Percentiles rank a stretch among this genome's conserved stretches.
These are phyloP conservation scores for Botrytis aclada DNA, from an alignment of 2,329 filamentous ascomycete genomes.

Conservation along the genomic window DNA sequence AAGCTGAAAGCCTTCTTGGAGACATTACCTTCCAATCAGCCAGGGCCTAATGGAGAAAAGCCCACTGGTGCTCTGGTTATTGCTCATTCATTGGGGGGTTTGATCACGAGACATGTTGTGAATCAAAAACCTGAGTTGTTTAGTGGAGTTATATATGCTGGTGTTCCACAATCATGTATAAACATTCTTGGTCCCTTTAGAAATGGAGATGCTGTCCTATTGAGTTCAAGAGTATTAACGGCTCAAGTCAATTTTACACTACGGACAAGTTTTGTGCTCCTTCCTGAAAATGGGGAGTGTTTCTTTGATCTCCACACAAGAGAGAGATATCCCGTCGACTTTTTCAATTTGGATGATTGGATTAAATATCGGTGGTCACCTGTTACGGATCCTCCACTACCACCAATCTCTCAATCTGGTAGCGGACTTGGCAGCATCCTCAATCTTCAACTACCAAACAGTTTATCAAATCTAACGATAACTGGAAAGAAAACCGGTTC, in stretches of 20 bases:
- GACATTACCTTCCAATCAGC: constrained; percentile 69
- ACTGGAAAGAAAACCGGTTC: constrained; percentile 31
- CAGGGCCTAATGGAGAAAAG: constrained; percentile 41
- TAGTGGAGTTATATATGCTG: constrained; percentile 80
- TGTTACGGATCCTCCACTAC: constrained; percentile 65
- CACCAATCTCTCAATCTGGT: constrained; percentile 43
- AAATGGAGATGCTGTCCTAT: constrained; percentile 86
- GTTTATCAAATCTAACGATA: constrained; percentile 35
- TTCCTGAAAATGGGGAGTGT: constrained; percentile 83
- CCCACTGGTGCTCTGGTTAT: constrained; percentile 74
- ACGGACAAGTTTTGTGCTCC: constrained; percentile 76
- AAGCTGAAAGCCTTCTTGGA: constrained; percentile 73
- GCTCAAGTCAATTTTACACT: constrained; percentile 93
- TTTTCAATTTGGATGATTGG: constrained; percentile 79
- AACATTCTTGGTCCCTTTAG: constrained; percentile 88
- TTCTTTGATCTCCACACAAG: constrained; percentile 76
- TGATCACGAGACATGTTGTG: constrained; percentile 84
- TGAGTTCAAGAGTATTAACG: constrained; percentile 85
- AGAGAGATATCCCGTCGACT: constrained; percentile 78
- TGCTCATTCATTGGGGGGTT: constrained; percentile 80
- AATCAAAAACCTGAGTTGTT: constrained; percentile 84
- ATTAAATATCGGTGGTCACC: constrained; percentile 74
- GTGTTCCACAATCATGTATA: constrained; percentile 79
- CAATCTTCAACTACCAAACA: constrained; percentile 27
- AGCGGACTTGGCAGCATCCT: constrained; percentile 42